phyloP scores from a whole-genome alignment of 2,329 filamentous ascomycete species.

The Fusarium robinianum region DNA sequence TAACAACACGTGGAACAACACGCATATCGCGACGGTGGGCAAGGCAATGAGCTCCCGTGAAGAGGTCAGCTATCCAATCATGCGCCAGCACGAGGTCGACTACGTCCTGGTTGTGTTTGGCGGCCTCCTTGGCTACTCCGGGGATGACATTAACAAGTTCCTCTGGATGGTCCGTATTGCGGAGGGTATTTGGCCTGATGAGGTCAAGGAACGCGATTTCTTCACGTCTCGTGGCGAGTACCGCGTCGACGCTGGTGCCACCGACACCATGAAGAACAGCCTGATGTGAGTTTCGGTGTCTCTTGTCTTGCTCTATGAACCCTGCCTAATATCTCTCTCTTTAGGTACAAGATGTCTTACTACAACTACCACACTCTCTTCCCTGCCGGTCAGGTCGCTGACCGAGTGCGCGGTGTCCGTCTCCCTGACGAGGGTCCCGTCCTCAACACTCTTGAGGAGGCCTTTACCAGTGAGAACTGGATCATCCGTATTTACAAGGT shows the following conservation, averaged over 20 bases:
- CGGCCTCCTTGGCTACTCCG: conserved; percentile 93
- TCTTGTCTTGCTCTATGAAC: background rate
- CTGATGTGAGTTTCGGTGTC: conserved; percentile 90
- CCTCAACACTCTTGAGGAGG: conserved; percentile 90
- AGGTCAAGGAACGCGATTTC: conserved; percentile 95
- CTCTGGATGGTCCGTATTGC: conserved; percentile 99
- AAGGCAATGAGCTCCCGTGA: conserved; percentile 98
- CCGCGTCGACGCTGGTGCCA: conserved; percentile 88
- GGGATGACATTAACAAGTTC: conserved; percentile 99
- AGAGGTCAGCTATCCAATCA: conserved; percentile 98
- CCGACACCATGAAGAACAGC: conserved; percentile 98
- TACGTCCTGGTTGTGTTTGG: conserved; percentile 98
- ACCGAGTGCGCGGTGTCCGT: conserved; percentile 81
- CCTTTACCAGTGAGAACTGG: conserved; percentile 99
- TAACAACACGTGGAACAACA: conserved; percentile 99
- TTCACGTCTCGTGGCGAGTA: conserved; percentile 95
- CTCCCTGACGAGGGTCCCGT: conserved; percentile 84
- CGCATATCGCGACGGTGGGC: conserved; percentile 97
- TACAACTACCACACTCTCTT: conserved; percentile 95
- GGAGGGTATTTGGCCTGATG: conserved; percentile 99
- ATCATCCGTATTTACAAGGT: conserved; percentile 99
- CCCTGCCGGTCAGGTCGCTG: conserved; percentile 84
- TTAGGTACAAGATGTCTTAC: conserved; percentile 99
- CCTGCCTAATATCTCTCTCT: conserved; percentile 13
- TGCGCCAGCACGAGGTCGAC: conserved; percentile 97